Evolutionary conservation across 208 protist genomes (phyloP), one percentile per base, ranked within the genome.

Genomic region (Blechomonas ayalai): DNA sequence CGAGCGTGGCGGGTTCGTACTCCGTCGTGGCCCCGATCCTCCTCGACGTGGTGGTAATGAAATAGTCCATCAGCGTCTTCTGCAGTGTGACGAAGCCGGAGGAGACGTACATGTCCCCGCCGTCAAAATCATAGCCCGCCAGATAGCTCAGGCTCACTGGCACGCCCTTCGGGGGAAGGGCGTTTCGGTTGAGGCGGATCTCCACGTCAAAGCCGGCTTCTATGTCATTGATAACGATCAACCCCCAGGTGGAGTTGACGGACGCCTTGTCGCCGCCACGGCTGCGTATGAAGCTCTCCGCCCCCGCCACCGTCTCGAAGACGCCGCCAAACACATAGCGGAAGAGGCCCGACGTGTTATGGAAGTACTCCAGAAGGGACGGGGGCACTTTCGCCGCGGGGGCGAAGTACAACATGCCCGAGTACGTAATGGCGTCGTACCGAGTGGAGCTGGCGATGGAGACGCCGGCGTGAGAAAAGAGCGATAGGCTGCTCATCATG

Each of bases 41-140:
- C 12, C 13, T n/a, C 46, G 47, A 58, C 2, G 45, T 39, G 15
- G 28, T 12, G 25, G 28, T 3, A 26, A 83, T 55, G 29, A 66
- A 78, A 54, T 82, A 87, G 34, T 79, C 68, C 34, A 68, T 67
- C 29, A 92, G 36, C 27, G 64, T 20, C 35, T 65, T 71, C 49
- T 92, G 77, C 35, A 92, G 48, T 12, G 71, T 67, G 15, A 78
- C 8, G 44, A 81, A 92, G 10, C 83, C 83, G 4, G 80, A 90
- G 20, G 59, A 29, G 37, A 86, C 28, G 62, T 83, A 92, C 67
- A 84, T 79, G 54, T 82, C 73, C 6, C 53, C 56, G 31, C 60
- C 58, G 38, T 86, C 71, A 31, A 51, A 74, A 16, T 47, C 42
- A 41, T 57, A 73, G 41, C 56, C 59, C 26, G 67, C 68, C 6